Percentiles rank a stretch among this genome's conserved stretches.
phyloP scores from a whole-genome alignment of 2,329 filamentous ascomycete genomes.

The Periglandula ipomoeae region DNA sequence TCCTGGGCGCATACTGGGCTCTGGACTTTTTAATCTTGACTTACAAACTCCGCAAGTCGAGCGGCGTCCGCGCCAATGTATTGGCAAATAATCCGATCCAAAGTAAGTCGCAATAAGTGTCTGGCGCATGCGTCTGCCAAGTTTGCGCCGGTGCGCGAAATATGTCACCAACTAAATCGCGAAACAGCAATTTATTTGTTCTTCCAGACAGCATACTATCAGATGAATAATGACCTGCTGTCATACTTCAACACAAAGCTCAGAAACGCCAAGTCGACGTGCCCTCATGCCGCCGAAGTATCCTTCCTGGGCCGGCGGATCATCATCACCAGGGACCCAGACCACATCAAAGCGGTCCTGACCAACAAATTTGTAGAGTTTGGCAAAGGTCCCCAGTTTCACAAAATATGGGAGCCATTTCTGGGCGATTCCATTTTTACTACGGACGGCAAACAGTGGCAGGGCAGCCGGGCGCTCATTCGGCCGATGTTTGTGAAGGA shows the following conservation, averaged over 20 bases:
- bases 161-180: too few relatives aligned
- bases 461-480: conserved; percentile 66
- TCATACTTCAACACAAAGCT: background rate
- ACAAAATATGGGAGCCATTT: conserved; percentile 65
- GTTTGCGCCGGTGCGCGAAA: too few relatives aligned
- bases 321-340: conserved; percentile 70
- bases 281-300: conserved; percentile 35
- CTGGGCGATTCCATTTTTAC: conserved; percentile 68
- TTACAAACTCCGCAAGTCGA: conserved; percentile 4
- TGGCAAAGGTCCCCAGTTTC: conserved; percentile 70
- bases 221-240: conserved; percentile 4
- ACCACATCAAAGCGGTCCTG: conserved; percentile 84
- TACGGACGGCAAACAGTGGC: conserved; percentile 73
- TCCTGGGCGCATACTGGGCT: conserved; percentile 3
- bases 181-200: conserved; percentile 5
- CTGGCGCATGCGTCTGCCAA: too few relatives aligned
- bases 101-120: conserved; percentile 1
- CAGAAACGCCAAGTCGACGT: background rate
- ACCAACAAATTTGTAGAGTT: conserved; percentile 77
- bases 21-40: background rate
- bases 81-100: conserved; percentile 2
- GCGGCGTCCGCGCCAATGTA: conserved; percentile 4
- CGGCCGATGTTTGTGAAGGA: conserved; percentile 81
- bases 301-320: conserved; percentile 45
- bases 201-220: conserved; percentile 6